Percentiles rank a stretch among this genome's conserved stretches.
Conservation (phyloP, 768 basidiomycete species). For the Tricholoma hemisulphureum region DNA sequence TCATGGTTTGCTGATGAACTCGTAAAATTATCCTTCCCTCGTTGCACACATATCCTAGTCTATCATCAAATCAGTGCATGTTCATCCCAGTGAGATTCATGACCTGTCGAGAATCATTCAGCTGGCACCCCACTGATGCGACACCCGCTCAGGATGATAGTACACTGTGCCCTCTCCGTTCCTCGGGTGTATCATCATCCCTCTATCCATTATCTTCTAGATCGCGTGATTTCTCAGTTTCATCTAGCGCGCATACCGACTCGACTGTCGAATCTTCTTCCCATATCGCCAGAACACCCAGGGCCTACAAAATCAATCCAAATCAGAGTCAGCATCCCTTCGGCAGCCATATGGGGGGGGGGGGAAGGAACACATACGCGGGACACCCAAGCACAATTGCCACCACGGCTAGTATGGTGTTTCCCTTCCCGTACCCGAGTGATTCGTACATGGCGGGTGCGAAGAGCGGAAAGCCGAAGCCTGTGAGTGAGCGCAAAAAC, state of each 20-base stretch:
- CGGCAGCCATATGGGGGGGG: background rate
- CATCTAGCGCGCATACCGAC: slow-evolving; percentile 35
- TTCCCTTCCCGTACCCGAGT: slow-evolving; percentile 69
- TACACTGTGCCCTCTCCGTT: too few relatives aligned
- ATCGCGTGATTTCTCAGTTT: too few relatives aligned
- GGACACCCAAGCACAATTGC: slow-evolving; percentile 64
- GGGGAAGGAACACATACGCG: slow-evolving; percentile 38
- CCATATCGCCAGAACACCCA: slow-evolving; percentile 37
- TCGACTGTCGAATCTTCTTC: slow-evolving; percentile 46
- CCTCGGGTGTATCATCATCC: too few relatives aligned
- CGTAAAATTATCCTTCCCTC: too few relatives aligned
- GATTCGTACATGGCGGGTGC: slow-evolving; percentile 63
- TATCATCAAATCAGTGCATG: too few relatives aligned
- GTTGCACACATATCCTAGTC: too few relatives aligned
- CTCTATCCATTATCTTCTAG: background rate
- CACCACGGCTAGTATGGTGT: slow-evolving; percentile 59
- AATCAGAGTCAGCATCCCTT: background rate
- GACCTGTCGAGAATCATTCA: too few relatives aligned
- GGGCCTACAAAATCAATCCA: slow-evolving; percentile 22
- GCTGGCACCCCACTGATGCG: too few relatives aligned
- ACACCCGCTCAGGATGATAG: too few relatives aligned
- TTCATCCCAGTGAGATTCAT: too few relatives aligned
- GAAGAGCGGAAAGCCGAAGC: slow-evolving; percentile 79
- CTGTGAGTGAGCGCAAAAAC: slow-evolving; percentile 61
- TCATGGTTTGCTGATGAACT: too few relatives aligned